Conservation (phyloP, 2,329 filamentous ascomycete genomes). For the Cladosporium sphaerospermum region DNA sequence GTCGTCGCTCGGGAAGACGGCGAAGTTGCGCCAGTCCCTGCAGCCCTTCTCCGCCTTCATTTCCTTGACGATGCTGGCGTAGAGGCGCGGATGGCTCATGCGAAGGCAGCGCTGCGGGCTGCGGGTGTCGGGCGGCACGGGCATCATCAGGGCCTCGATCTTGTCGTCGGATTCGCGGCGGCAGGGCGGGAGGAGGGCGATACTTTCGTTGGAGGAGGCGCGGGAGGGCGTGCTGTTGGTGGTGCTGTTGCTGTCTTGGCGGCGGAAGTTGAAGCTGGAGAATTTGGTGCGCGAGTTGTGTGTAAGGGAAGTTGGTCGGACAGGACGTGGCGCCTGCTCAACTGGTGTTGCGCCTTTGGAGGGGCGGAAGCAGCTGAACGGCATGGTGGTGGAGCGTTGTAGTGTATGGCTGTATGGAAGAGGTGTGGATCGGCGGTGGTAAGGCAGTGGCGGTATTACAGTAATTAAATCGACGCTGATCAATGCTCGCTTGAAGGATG, state of each 20-base stretch:
- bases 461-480: background rate
- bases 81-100: slow-evolving; percentile 27
- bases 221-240: slow-evolving; percentile 23
- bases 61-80: slow-evolving; percentile 27
- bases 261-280: slow-evolving; percentile 7
- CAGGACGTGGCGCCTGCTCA: slow-evolving; percentile 13
- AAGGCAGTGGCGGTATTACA: background rate
- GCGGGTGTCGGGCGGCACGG: slow-evolving; percentile 21
- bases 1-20: slow-evolving; percentile 28
- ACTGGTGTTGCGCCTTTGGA: slow-evolving; percentile 13
- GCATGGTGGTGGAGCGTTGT: slow-evolving; percentile 18
- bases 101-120: slow-evolving; percentile 26
- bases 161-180: slow-evolving; percentile 23
- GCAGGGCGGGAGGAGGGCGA: slow-evolving; percentile 27
- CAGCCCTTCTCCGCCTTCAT: slow-evolving; percentile 28
- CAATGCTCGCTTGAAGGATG: slow-evolving; percentile 2
- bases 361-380: slow-evolving; percentile 25
- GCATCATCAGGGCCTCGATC: slow-evolving; percentile 32
- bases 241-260: slow-evolving; percentile 12
- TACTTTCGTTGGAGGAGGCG: slow-evolving; percentile 28
- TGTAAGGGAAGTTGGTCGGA: background rate
- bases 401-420: background rate
- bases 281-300: slow-evolving; percentile 3
- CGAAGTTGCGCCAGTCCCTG: slow-evolving; percentile 29
- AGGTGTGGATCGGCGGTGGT: background rate